These are phyloP conservation scores for Filosporella fistucella DNA, from an alignment of 495 filamentous ascomycete genomes.

Conservation along the genomic window DNA sequence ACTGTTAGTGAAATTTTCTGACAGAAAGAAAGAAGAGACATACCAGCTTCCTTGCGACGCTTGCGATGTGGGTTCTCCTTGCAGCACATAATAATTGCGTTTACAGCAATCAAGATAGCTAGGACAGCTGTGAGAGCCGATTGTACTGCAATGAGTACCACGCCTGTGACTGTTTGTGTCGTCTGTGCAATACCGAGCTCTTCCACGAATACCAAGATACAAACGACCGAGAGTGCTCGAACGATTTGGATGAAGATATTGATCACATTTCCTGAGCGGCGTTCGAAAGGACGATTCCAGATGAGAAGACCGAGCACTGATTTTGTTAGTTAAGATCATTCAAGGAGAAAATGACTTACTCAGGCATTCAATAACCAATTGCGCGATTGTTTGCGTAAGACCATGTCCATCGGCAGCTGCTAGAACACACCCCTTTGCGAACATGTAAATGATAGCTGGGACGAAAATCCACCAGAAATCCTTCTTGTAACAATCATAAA, in stretches of 20 bases:
- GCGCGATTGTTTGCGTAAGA: conserved; percentile 69
- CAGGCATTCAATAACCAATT: conserved; percentile 75
- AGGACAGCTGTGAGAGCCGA: conserved; percentile 76
- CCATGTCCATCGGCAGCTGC: conserved; percentile 86
- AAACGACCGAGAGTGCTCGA: conserved; percentile 85
- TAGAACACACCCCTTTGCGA: conserved; percentile 82
- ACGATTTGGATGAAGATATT: conserved; percentile 92
- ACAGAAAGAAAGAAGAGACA: conserved; percentile 28
- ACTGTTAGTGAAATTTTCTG: too few relatives aligned
- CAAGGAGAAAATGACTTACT: conserved; percentile 22
- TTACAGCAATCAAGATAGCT: conserved; percentile 86
- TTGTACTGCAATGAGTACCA: conserved; percentile 87
- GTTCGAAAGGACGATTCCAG: conserved; percentile 83
- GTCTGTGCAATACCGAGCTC: conserved; percentile 87
- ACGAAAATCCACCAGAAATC: conserved; percentile 97
- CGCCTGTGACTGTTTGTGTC: conserved; percentile 87
- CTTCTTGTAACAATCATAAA: conserved; percentile 93
- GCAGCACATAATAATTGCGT: conserved; percentile 77
- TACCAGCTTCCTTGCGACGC: conserved; percentile 80
- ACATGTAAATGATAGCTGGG: conserved; percentile 87
- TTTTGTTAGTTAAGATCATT: conserved; percentile 31
- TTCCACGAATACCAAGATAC: conserved; percentile 91
- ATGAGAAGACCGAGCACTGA: conserved; percentile 59
- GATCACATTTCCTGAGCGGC: conserved; percentile 82
- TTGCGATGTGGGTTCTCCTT: conserved; percentile 86